Evolutionary conservation across 495 filamentous ascomycete species (phyloP).

Genomic region (Tuber calosporum): DNA sequence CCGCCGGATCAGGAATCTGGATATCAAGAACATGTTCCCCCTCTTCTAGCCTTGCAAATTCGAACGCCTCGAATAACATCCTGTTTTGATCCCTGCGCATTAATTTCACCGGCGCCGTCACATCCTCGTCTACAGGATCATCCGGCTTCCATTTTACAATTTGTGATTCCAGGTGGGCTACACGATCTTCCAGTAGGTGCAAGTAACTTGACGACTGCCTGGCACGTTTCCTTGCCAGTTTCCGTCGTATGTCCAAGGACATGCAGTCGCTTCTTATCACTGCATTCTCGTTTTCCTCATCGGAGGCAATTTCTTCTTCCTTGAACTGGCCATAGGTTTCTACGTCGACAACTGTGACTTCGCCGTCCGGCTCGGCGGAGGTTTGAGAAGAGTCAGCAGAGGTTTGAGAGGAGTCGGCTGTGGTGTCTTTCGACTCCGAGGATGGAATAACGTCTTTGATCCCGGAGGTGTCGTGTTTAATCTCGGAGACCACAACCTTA

Average conservation of each 20-base stretch:
- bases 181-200: neutral
- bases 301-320: neutral
- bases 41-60: neutral
- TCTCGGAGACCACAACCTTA: neutral
- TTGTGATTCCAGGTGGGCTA: neutral
- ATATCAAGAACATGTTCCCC: conserved; percentile 1
- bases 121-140: neutral
- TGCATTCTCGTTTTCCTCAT: neutral
- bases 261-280: neutral
- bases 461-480: neutral
- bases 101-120: neutral
- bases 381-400: neutral
- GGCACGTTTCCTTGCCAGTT: neutral
- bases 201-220: neutral
- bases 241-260: neutral
- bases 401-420: neutral
- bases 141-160: neutral
- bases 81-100: neutral
- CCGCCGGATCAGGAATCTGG: neutral
- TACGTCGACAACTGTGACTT: neutral
- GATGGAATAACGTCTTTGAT: neutral
- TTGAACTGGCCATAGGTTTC: neutral
- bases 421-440: neutral
- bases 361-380: neutral
- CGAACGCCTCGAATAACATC: neutral